Evolutionary conservation across 805 yeast species (phyloP).

Genomic region (Phaffomyces opuntiae): DNA sequence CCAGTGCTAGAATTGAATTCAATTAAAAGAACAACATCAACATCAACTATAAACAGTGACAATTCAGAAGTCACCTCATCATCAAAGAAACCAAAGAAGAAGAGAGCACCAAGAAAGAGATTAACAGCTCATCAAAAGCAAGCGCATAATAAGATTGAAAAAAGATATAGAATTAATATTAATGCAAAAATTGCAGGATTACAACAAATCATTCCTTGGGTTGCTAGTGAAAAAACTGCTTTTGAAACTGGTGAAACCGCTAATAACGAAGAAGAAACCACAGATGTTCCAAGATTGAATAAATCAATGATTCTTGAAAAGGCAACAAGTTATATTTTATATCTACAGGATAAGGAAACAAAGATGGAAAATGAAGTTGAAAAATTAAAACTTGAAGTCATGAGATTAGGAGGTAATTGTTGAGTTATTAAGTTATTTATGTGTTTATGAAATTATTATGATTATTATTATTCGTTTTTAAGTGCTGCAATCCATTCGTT

Average conservation of each 20-base stretch:
- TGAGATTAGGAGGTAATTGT: slow-evolving; percentile 17
- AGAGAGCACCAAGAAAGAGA: slow-evolving; percentile 48
- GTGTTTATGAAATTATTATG: neutral
- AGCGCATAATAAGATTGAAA: slow-evolving; percentile 69
- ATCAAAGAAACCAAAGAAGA: slow-evolving; percentile 29
- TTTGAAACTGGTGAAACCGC: slow-evolving; percentile 37
- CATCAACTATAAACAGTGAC: slow-evolving; percentile 9
- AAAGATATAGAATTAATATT: slow-evolving; percentile 63
- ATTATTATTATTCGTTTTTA: too few species aligned
- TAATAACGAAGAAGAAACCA: slow-evolving; percentile 9
- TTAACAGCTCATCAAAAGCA: slow-evolving; percentile 54
- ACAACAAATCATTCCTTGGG: slow-evolving; percentile 63
- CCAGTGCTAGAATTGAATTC: slow-evolving; percentile 1
- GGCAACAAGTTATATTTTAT: slow-evolving; percentile 55
- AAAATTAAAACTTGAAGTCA: slow-evolving; percentile 21
- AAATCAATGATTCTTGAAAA: slow-evolving; percentile 63
- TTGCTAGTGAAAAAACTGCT: slow-evolving; percentile 54
- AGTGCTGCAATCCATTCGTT: too few species aligned
- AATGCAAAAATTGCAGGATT: slow-evolving; percentile 64
- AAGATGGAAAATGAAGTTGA: slow-evolving; percentile 27
- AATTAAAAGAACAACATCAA: slow-evolving; percentile 10
- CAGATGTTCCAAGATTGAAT: slow-evolving; percentile 39
- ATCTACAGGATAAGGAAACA: slow-evolving; percentile 43
- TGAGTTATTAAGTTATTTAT: neutral
- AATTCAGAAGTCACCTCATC: slow-evolving; percentile 1